A percentile compares a stretch with the other conserved stretches of the same genome.
These are phyloP conservation scores for Eucalyptus regnans DNA, from an alignment of 345 rosid genomes.

Conservation along the genomic window DNA sequence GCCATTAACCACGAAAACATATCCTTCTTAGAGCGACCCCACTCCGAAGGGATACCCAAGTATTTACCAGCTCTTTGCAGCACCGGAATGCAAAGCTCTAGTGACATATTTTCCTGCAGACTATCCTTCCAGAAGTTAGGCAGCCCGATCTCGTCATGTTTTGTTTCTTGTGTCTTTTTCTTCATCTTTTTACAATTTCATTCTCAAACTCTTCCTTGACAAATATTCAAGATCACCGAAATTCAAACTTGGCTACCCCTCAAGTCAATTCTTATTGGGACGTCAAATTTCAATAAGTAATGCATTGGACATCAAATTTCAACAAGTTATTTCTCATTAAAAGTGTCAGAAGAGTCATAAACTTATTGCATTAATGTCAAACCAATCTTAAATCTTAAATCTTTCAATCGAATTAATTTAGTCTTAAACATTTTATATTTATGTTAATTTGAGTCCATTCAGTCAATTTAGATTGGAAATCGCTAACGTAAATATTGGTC, in stretches of 20 bases:
- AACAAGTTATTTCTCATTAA: not conserved
- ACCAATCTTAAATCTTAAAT: rapidly evolving
- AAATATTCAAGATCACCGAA: not conserved
- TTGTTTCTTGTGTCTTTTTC: not conserved
- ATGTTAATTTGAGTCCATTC: too few relatives aligned
- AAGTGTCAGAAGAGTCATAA: too few relatives aligned
- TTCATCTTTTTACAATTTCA: not conserved
- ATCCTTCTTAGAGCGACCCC: too few relatives aligned
- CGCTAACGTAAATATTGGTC: rapidly evolving
- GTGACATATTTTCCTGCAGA: too few relatives aligned
- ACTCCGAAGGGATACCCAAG: too few relatives aligned
- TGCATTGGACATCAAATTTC: not conserved
- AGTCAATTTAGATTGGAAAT: rapidly evolving
- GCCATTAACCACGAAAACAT: too few relatives aligned
- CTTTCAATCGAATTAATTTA: too few relatives aligned
- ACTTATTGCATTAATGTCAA: too few relatives aligned
- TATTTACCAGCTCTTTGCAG: too few relatives aligned
- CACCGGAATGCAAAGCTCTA: too few relatives aligned
- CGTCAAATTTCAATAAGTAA: not conserved
- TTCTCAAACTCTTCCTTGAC: not conserved
- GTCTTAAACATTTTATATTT: too few relatives aligned
- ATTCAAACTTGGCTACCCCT: not conserved
- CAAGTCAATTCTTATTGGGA: not conserved
- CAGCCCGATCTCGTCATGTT: not conserved
- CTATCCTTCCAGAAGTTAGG: not conserved